Base-by-base conservation (phyloP, 768 basidiomycete genomes). In the Tricholoma furcatifolium region DNA sequence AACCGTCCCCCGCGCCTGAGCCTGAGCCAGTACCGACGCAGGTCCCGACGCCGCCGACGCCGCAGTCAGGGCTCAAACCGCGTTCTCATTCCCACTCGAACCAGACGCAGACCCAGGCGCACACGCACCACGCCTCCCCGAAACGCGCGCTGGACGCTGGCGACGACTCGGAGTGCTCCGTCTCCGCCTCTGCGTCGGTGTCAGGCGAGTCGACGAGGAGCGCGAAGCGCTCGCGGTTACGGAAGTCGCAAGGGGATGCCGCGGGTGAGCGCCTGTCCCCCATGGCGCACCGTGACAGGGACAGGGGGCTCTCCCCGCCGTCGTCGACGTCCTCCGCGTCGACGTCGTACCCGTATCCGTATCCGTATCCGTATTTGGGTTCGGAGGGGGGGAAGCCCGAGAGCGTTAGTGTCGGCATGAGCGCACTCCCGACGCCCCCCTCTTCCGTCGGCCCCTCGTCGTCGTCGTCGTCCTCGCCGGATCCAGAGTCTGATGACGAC, bases 81-180 rank as follows among this genome's bases (percentile, higher is more conserved):
- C 50, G 23, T n/a, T 34, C 47, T 30, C 40, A 17, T 39, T 23
- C 35, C 12, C 23, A 43, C 34, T 17, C 44, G 18, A 17, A 18
- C 15, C 15, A 17, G 20, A 21, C 45, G 4, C 40, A 32, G 18
- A 32, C 43, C n/a, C 46, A 43, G 21, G 48, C 10, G 12, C 47
- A 42, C 51, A 45, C 44, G 48, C 20, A 9, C 75, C 81, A 45
- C 48, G 52, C 20, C 8, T 76, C 81, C 0, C 60, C 55, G 27
- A 66, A 60, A 61, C 60, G 73, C 17, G 64, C 71, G 1, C 70
- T 73, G 18, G 27, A 27, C 27, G 64, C 66, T 24, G 65, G 50
- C 21, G 63, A 61, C 32, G 58, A 56, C 23, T 47, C 46, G 0
- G 57, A 55, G 20, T 53, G 40, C 5, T 63, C 62, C 17, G 61